Conservation (phyloP, 2,329 filamentous ascomycete species). For the Xylaria sp. region DNA sequence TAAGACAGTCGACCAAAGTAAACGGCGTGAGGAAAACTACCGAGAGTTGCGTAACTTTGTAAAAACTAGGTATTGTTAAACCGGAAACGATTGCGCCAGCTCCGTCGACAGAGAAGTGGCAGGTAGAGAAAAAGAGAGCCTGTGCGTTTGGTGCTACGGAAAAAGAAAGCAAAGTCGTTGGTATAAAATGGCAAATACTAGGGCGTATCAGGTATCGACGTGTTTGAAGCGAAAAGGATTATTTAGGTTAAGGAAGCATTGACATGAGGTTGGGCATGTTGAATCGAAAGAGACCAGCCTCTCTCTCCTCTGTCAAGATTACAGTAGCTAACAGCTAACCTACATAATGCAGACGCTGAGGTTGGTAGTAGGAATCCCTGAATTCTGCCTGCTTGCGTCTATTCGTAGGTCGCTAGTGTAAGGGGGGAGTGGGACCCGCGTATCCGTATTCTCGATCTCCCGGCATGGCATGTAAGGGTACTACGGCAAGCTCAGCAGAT, state of each 20-base stretch:
- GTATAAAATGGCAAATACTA: slow-evolving; percentile 1
- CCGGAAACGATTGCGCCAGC: slow-evolving; percentile 25
- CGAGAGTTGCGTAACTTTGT: slow-evolving; percentile 9
- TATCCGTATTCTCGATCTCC: slow-evolving; percentile 35
- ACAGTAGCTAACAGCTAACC: neutral
- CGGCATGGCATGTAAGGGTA: slow-evolving; percentile 6
- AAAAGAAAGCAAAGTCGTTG: neutral
- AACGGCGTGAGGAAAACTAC: neutral
- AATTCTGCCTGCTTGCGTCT: neutral
- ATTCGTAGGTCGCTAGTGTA: slow-evolving; percentile 2
- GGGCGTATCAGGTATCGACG: slow-evolving; percentile 21
- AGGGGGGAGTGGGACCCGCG: slow-evolving; percentile 29
- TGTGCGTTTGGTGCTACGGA: neutral
- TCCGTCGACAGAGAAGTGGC: slow-evolving; percentile 23
- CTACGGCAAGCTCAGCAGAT: slow-evolving; percentile 22
- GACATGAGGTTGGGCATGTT: slow-evolving; percentile 25
- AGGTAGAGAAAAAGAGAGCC: neutral
- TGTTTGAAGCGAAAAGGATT: slow-evolving; percentile 13
- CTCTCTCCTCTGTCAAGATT: neutral
- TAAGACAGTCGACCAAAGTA: slow-evolving; percentile 6
- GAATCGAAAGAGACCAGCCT: slow-evolving; percentile 21
- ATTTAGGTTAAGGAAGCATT: slow-evolving; percentile 13
- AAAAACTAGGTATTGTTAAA: slow-evolving; percentile 21
- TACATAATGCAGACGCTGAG: neutral
- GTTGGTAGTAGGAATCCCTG: slow-evolving; percentile 13